These are phyloP conservation scores for Nyssa sinensis DNA, from an alignment of 148 eudicot species.

Conservation along the genomic window DNA sequence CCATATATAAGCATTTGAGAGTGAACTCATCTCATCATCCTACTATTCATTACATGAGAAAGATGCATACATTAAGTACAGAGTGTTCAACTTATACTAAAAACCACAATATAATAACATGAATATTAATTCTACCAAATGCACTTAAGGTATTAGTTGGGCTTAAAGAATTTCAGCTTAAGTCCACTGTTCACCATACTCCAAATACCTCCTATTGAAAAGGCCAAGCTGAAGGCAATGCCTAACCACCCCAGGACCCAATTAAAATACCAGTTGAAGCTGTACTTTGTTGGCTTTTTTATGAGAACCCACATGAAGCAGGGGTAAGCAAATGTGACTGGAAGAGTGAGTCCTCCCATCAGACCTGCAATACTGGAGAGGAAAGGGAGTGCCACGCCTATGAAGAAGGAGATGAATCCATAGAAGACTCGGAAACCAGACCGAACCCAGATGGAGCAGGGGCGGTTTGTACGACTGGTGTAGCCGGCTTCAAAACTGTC, in stretches of 20 bases:
- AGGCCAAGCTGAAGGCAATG: slow-evolving; percentile 82
- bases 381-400: slow-evolving; percentile 94
- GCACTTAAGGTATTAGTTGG: background rate
- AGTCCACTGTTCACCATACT: slow-evolving; percentile 88
- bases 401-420: slow-evolving; percentile 72
- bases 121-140: background rate
- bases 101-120: background rate
- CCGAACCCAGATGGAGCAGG: slow-evolving; percentile 94
- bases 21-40: background rate
- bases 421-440: slow-evolving; percentile 90
- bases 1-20: background rate
- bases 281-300: slow-evolving; percentile 70
- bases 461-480: slow-evolving; percentile 91
- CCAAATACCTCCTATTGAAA: slow-evolving; percentile 92
- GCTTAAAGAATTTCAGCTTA: slow-evolving; percentile 88
- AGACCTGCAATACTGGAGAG: slow-evolving; percentile 92
- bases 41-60: background rate
- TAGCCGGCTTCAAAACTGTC: slow-evolving; percentile 98
- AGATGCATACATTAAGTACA: background rate
- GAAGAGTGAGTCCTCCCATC: slow-evolving; percentile 89
- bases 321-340: slow-evolving; percentile 96
- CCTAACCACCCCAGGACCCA: slow-evolving; percentile 98
- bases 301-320: slow-evolving; percentile 99
- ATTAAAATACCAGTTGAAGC: slow-evolving; percentile 87
- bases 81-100: background rate